Base-by-base conservation (phyloP, 495 filamentous ascomycete species). In the Aspergillus sparsus region DNA sequence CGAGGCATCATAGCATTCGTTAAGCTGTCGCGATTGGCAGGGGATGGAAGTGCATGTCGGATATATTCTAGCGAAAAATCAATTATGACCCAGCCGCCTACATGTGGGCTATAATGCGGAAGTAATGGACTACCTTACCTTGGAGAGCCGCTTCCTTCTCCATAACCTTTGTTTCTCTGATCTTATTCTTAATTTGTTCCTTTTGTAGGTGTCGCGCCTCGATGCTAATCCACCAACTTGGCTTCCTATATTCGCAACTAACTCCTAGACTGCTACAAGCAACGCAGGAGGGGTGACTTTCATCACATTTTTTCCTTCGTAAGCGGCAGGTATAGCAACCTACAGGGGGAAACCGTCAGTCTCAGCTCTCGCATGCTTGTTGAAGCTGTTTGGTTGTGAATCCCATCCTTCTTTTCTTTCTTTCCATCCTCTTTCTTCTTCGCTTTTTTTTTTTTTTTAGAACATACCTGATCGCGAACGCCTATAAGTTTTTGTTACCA, bases 261-360 rank as follows among this genome's bases (percentile, higher is more conserved):
- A 97, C 78, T 5, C 85, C 85, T 34, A 96, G 85, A 63, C 94
- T 89, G 67, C 84, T 87, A 82, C 94, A 98, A 36, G 93, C 89
- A 41, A 80, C 83, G 78, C 94, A 98, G 60, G 82, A 75, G 41
- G 91, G 89, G 62, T 87, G 88, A 47, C 84, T 86, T 74, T 98
- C 94, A 69, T 98, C 93, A 77, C 94, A 97, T 83, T 98, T 98
- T 83, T 98, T 97, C 64, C 94, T 75, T 70, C 94, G 84, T 61
- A 97, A 72, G 65, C 94, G 88, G 79, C 94, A 98, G 50, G 93
- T 97, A 74, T 90, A 98, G 83, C 94, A 98, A 47, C 94, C 93
- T 98, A 42, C 44, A 73, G 52, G 54, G 13, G 10, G 12, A 16
- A 7, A 10, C 13, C 3, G 15, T 37, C 39, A 53, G 57, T 51